phyloP scores from a whole-genome alignment of 2,329 filamentous ascomycete species.

The Arthrobotrys megalospora region DNA sequence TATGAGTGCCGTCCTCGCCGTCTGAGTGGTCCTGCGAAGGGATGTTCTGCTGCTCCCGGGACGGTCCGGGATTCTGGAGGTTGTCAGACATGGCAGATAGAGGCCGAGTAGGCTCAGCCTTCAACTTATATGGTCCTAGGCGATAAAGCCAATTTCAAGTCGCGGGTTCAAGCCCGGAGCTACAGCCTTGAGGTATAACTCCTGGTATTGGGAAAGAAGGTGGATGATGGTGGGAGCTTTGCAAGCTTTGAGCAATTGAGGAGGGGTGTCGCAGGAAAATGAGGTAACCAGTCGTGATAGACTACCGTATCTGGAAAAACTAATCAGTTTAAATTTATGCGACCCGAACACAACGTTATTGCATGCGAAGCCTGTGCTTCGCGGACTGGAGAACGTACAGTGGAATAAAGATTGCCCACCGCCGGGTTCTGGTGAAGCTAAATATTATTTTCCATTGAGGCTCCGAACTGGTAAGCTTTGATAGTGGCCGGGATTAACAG shows the following conservation, averaged over 20 bases:
- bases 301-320: slow-evolving; percentile 4
- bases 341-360: background rate
- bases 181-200: background rate
- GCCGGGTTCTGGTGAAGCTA: slow-evolving; percentile 14
- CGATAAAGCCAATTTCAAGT: background rate
- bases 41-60: slow-evolving; percentile 29
- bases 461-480: slow-evolving; percentile 13
- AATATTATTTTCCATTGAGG: slow-evolving; percentile 14
- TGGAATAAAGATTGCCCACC: slow-evolving; percentile 2
- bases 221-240: background rate
- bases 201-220: slow-evolving; percentile 6
- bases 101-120: slow-evolving; percentile 21
- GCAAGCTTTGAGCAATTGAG: slow-evolving; percentile 5
- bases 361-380: background rate
- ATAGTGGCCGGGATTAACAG: background rate
- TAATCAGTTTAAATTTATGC: background rate
- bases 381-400: slow-evolving; percentile 9
- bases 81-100: slow-evolving; percentile 43
- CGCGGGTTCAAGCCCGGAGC: background rate
- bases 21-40: slow-evolving; percentile 10
- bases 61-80: slow-evolving; percentile 27
- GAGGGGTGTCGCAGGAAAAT: slow-evolving; percentile 8
- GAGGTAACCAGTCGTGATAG: slow-evolving; percentile 9
- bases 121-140: slow-evolving; percentile 1
- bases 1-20: slow-evolving; percentile 17